phyloP scores from a whole-genome alignment of 176 grass and related monocot species.

The Ananas comosus region DNA sequence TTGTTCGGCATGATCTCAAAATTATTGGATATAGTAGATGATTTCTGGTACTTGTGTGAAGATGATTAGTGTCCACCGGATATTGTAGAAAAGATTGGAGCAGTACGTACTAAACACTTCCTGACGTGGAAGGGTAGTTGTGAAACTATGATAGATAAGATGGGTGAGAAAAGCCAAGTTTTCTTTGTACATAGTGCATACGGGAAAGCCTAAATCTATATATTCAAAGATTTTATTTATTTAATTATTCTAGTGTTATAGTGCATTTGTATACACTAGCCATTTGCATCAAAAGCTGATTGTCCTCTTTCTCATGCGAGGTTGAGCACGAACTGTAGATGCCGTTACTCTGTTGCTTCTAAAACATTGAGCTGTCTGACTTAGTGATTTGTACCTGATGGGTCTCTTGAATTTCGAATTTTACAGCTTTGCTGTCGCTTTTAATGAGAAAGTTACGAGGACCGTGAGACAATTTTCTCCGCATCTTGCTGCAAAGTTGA shows the following conservation, averaged over 20 bases:
- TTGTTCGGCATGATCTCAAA: not conserved
- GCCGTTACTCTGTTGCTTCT: not conserved
- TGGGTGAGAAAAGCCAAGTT: not conserved
- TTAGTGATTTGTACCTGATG: not conserved
- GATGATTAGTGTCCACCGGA: not conserved
- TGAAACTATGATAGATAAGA: not conserved
- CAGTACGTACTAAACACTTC: not conserved
- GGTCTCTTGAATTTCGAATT: not conserved
- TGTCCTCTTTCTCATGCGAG: too few species aligned
- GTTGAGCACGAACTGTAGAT: too few species aligned
- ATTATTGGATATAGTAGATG: not conserved
- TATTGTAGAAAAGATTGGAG: not conserved
- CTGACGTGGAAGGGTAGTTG: not conserved
- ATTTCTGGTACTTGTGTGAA: not conserved
- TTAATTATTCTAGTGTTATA: too few species aligned
- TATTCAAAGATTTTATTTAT: too few species aligned
- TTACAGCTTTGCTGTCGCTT: slow-evolving; percentile 34
- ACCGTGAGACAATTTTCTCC: slow-evolving; percentile 87
- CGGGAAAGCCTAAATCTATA: too few species aligned
- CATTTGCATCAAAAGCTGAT: too few species aligned
- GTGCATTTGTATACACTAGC: too few species aligned
- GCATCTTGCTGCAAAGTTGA: slow-evolving; percentile 98
- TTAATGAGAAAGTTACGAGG: slow-evolving; percentile 91
- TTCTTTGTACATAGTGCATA: too few species aligned
- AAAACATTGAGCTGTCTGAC: not conserved